These are phyloP conservation scores for Nakazawaea populi DNA, from an alignment of 805 yeast genomes.

Conservation along the genomic window DNA sequence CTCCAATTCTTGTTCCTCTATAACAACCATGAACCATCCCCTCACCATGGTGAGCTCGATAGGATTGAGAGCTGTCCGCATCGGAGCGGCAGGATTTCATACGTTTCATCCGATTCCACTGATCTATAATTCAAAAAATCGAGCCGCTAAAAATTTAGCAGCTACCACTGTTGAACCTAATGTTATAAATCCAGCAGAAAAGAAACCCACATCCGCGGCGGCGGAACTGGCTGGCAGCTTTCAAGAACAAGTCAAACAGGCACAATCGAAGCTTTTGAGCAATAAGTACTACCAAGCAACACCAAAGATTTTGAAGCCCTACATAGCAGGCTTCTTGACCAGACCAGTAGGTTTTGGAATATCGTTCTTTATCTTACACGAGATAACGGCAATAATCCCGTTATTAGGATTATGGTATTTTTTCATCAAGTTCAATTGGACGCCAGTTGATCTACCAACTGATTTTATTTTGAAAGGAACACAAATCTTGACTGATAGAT, in stretches of 20 bases:
- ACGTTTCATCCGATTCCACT: background rate
- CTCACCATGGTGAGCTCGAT: background rate
- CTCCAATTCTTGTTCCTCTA: too few relatives aligned
- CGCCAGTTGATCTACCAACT: slow-evolving; percentile 43
- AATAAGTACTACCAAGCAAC: slow-evolving; percentile 25
- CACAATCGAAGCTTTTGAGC: slow-evolving; percentile 16
- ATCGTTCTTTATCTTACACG: slow-evolving; percentile 45
- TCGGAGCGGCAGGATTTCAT: background rate
- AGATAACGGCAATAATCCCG: slow-evolving; percentile 48
- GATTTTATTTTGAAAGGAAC: slow-evolving; percentile 26
- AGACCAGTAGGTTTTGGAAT: slow-evolving; percentile 33
- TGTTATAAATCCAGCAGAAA: background rate
- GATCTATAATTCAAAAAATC: too few relatives aligned
- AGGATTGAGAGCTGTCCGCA: background rate
- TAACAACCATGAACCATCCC: background rate
- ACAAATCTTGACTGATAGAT: slow-evolving; percentile 2
- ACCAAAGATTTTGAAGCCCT: slow-evolving; percentile 25
- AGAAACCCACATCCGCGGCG: background rate
- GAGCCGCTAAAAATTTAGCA: background rate
- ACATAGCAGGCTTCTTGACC: slow-evolving; percentile 22
- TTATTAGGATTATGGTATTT: slow-evolving; percentile 45
- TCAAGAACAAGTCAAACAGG: slow-evolving; percentile 4
- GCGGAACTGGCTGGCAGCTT: background rate
- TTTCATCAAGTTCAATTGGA: slow-evolving; percentile 34
- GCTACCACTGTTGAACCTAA: background rate